phyloP scores from a whole-genome alignment of 768 basidiomycete species.

The Hericium alpestre region DNA sequence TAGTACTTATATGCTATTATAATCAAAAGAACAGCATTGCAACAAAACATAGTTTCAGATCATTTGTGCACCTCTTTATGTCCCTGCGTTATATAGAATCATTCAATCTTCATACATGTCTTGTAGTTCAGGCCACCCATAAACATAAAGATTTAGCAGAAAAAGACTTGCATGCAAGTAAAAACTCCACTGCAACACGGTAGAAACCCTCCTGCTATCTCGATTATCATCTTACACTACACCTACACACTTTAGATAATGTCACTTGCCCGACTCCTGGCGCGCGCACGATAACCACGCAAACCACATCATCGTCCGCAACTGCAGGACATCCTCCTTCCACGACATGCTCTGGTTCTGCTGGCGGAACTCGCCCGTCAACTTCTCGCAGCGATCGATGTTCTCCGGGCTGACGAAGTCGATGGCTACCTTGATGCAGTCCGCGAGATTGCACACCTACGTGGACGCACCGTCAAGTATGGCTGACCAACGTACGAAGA shows the following conservation, averaged over 20 bases:
- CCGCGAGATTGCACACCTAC: conserved; percentile 85
- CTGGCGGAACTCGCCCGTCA: conserved; percentile 82
- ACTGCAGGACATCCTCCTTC: conserved; percentile 90
- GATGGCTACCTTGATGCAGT: conserved; percentile 90
- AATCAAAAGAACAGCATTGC: too few relatives aligned
- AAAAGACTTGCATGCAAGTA: too few relatives aligned
- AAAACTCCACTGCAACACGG: too few relatives aligned
- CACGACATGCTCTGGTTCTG: conserved; percentile 82
- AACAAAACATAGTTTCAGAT: too few relatives aligned
- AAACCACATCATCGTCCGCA: conserved; percentile 91
- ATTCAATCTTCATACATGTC: too few relatives aligned
- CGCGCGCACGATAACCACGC: conserved; percentile 68
- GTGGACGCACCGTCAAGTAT: background rate
- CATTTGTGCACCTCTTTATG: too few relatives aligned
- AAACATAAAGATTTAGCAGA: too few relatives aligned
- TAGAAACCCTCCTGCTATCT: too few relatives aligned
- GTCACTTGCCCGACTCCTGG: conserved; percentile 27
- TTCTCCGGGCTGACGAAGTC: conserved; percentile 96
- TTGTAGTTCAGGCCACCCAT: too few relatives aligned
- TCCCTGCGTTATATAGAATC: too few relatives aligned
- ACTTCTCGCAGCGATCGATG: conserved; percentile 70
- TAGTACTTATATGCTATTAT: too few relatives aligned
- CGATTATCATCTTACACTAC: background rate
- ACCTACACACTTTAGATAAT: background rate
- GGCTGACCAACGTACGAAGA: background rate